A percentile compares a stretch with the other conserved stretches of the same genome.
phyloP scores from a whole-genome alignment of 169 alveolate species.

The Cryptosporidium sp. region DNA sequence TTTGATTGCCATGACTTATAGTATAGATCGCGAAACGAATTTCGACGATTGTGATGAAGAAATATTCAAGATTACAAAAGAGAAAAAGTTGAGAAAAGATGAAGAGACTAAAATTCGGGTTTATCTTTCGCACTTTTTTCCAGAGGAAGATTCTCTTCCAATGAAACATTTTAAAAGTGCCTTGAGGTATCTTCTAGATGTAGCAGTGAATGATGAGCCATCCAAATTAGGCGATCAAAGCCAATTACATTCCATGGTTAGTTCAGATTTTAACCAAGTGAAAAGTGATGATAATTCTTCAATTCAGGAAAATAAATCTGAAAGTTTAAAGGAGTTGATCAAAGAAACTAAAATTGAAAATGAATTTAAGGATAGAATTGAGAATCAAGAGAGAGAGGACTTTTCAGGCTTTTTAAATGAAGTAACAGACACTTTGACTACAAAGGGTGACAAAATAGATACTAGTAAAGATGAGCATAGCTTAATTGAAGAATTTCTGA shows the following conservation, averaged over 20 bases:
- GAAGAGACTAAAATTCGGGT: constrained; percentile 7
- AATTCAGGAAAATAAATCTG: not conserved
- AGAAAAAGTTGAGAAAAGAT: not conserved
- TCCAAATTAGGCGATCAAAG: not conserved
- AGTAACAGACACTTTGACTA: not conserved
- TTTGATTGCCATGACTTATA: constrained; percentile 24
- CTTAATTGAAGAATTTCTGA: not conserved
- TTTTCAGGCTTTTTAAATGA: not conserved
- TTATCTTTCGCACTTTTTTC: constrained; percentile 15
- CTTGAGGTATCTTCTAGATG: not conserved
- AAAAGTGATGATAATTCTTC: not conserved
- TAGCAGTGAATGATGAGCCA: not conserved
- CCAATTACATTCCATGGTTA: not conserved
- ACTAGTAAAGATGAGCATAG: not conserved
- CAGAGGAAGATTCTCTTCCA: constrained; percentile 19
- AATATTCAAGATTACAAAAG: constrained; percentile 10
- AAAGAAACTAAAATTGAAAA: not conserved
- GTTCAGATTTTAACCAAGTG: not conserved
- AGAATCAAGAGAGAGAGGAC: not conserved
- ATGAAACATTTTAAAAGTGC: constrained; percentile 39
- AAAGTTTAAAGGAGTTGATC: not conserved
- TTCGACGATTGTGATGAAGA: constrained; percentile 1
- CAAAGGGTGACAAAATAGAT: not conserved
- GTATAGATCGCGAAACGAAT: constrained; percentile 24
- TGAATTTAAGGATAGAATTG: not conserved